These are phyloP conservation scores for Dactylellina parvicollis DNA, from an alignment of 2,329 filamentous ascomycete genomes.

Conservation along the genomic window DNA sequence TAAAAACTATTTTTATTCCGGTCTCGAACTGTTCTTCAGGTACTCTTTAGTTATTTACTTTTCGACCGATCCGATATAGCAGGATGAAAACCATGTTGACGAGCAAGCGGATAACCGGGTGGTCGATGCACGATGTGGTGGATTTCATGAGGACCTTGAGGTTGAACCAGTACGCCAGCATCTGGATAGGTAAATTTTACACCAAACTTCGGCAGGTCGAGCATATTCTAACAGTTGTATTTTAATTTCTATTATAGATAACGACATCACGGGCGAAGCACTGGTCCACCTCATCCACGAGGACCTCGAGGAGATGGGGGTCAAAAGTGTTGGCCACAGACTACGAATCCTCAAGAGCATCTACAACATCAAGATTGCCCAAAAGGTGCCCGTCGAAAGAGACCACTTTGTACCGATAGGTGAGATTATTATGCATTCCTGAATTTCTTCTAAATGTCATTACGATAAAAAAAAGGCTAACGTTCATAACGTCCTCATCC, in stretches of 20 bases:
- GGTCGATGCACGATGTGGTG: constrained; percentile 5
- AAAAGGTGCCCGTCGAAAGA: constrained; percentile 73
- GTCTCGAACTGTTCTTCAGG: too few relatives aligned
- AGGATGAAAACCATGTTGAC: background rate
- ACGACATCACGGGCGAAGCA: constrained; percentile 91
- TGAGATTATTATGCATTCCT: constrained; percentile 65
- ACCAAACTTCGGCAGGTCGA: background rate
- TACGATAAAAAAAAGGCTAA: too few relatives aligned
- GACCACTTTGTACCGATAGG: constrained; percentile 94
- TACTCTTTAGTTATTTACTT: background rate
- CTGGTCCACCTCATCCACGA: constrained; percentile 88
- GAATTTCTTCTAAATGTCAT: background rate
- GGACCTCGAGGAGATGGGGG: constrained; percentile 93
- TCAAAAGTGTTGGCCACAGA: constrained; percentile 90
- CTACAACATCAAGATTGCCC: constrained; percentile 93
- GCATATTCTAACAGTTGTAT: constrained; percentile 59
- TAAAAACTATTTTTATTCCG: too few relatives aligned
- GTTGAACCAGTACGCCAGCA: background rate
- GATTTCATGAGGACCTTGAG: constrained; percentile 2
- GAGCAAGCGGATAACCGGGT: background rate
- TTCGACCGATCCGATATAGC: background rate
- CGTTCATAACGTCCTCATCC: too few relatives aligned
- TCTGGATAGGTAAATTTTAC: constrained; percentile 12
- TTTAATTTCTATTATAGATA: constrained; percentile 69
- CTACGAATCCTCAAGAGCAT: constrained; percentile 94